Base-by-base conservation (phyloP, 345 rosid species). In the Dimocarpus longan region DNA sequence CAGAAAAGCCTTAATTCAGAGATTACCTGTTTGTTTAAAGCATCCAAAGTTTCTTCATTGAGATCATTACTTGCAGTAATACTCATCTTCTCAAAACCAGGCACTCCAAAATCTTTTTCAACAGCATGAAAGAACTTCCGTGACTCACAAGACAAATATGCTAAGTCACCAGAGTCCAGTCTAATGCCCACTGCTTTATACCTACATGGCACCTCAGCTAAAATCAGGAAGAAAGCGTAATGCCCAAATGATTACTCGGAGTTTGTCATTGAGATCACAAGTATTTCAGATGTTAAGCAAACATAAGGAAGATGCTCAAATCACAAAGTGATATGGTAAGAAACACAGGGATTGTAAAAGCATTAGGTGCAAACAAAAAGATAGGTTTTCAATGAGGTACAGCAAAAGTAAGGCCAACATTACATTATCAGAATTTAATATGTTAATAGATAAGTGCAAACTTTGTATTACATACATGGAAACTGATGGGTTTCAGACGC, bases 51-150 rank as follows among this genome's bases (percentile, higher is more conserved):
- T 87, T 96, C 99, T 83, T 96, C 98, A 40, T 96, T 96, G 68
- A 96, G 89, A 86, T 96, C 98, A 78, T 94, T 96, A 85, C 99
- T 96, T 44, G 97, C 98, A 79, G 98, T 91, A 71, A 96, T 92
- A 65, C 78, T 76, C 76, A 54, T 96, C 84, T 92, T 92, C 80
- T 91, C 98, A 79, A 96, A 96, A 70, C 87, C 91, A 19, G 82
- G 75, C 50, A 93, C 81, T 16, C 80, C 87, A 77, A 91, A 91
- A 80, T 94, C 95, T 84, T 87, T 88, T 90, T 94, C 98, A 67
- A 94, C 62, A 67, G 80, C 68, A 52, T 72, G 3, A 74, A 94
- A 97, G 89, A 93, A 88, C 75, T 90, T 92, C 7, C 98, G 92
- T 4, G 87, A 89, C 80, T 92, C 93, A 70, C 84, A 89, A 44